Evolutionary conservation across 352 stramenopile genomes (phyloP), one percentile per base, ranked within the genome.

Genomic region (Globisporangium parvum): DNA sequence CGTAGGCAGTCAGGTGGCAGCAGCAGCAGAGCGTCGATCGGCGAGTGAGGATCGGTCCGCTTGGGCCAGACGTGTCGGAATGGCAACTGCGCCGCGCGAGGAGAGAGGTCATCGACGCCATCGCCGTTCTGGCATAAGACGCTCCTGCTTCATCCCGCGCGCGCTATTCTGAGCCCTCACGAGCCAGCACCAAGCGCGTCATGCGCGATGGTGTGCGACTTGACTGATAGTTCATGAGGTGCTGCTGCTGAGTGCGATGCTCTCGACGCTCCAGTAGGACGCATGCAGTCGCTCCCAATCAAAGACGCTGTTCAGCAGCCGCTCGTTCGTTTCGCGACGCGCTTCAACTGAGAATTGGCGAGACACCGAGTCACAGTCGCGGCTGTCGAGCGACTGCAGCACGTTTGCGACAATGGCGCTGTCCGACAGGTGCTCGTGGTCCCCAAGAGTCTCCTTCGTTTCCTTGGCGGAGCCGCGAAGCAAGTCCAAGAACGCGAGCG

Each of bases 291-390:
- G 69, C 46, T 86, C 73, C 77, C 77, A 88, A 28, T 70, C 62
- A 47, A 73, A 77, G 65, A 73, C 83, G 53, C 77, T 88, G 61
- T 80, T 86, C 9, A 79, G 59, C 11, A 86, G 51, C 20, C 69
- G 63, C 47, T 85, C 77, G 42, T 73, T 86, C 44, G 69, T 81
- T 12, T 71, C 59, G 40, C 56, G 71, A 0, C 63, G 64, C 15
- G 71, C 66, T 57, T 75, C 60, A 37, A 85, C 68, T 12, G 60
- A 61, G 37, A 81, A 63, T 18, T 37, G 55, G 6, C 10, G 54
- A 9, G 15, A 42, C 11, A 21, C 24, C 35, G 23, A 35, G 44
- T 31, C 37, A 14, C 42, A 37, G 28, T 47, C 40, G 8, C 15
- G 37, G 17, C 26, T 21, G 21, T 33, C 28, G 18, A 51, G 11